Base-by-base conservation (phyloP, 371 early-diverging fungal species). In the Mortierella sp. region DNA sequence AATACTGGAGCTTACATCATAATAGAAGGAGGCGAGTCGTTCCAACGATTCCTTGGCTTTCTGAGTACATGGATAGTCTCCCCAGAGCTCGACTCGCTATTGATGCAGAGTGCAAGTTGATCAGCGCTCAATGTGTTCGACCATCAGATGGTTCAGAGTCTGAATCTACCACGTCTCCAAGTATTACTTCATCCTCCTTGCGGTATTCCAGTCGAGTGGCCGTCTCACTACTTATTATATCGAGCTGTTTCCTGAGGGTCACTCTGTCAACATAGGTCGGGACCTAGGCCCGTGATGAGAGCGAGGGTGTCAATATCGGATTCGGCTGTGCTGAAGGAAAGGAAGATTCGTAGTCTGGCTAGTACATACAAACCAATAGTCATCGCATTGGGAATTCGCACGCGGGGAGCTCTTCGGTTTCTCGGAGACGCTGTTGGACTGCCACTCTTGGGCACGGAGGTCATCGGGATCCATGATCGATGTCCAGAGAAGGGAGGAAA, bases 301-400 rank as follows among this genome's bases (percentile, higher is more conserved):
- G 4, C 9, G 46, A 46, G 4, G 31, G 24, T 41, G 41, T 41
- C 41, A 41, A 16, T 34, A 34, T 34, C 34, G 7, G 34, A 10
- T 34, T 34, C 34, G 7, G 34, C 34, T n/a, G n/a, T n/a, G n/a
- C 4, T 21, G 21, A 39, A 37, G 28, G 24, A 53, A 16, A 31
- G 19, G n/a, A 16, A 9, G 37, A 6, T 9, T 6, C 22, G 10
- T n/a, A 12, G 21, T 40, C n/a, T 47, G 21, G 25, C 24, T 5
- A 31, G 54, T 44, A 68, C 69, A 2, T 57, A 70, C 71, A 58
- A 70, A 63, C 71, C 71, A 70, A n/a, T 63, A 59, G 47, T 70
- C 71, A 29, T 63, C 31, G 34, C 64, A 63, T 24, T 52, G 49
- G 19, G 37, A n/a, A 21, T 17, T 0, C 4, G 19, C 13, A 22